Base-by-base conservation (phyloP, 371 early-diverging fungal genomes). In the Mucor irregularis region DNA sequence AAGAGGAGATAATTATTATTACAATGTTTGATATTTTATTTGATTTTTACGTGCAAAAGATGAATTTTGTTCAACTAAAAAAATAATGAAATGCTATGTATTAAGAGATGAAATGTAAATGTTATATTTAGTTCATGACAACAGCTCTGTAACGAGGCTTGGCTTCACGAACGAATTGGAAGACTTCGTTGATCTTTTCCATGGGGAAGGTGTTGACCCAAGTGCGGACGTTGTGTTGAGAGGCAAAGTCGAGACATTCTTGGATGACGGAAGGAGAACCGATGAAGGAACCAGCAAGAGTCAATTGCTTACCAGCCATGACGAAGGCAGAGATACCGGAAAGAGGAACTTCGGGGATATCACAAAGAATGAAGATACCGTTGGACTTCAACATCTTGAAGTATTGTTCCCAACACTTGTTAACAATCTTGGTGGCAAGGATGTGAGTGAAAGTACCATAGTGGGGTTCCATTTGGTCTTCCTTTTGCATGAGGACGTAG, bases 191-290 rank as follows among this genome's bases (percentile, higher is more conserved):
- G 52, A 69, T 64, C 53, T 69, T 47, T 19, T 63, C 61, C 64
- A 90, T 83, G 17, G 82, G 80, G 67, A 81, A 71, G 49, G 64
- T 69, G 58, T 90, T 85, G 55, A 88, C 82, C 72, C 78, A 78
- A n/a, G 87, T 87, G 26, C 69, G 64, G 42, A 90, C 74, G 38
- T 79, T 68, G 56, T 86, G 74, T 66, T 84, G 56, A 50, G 75
- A 76, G 2, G 90, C 87, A 64, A 90, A 85, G 24, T 81, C 74
- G 7, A 93, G 76, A 68, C 84, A 86, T 55, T 83, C 83, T 48
- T 72, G 61, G 42, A 88, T 69, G 9, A 65, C 70, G 4, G 61
- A 44, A 19, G 61, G 69, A 46, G 81, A 73, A 48, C 90, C 91
- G 52, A 90, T 89, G 56, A 86, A 56, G 17, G 90, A 86, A 5